Base-by-base conservation (phyloP, 1,139 yeast genomes). In the Diutina neorugosa region DNA sequence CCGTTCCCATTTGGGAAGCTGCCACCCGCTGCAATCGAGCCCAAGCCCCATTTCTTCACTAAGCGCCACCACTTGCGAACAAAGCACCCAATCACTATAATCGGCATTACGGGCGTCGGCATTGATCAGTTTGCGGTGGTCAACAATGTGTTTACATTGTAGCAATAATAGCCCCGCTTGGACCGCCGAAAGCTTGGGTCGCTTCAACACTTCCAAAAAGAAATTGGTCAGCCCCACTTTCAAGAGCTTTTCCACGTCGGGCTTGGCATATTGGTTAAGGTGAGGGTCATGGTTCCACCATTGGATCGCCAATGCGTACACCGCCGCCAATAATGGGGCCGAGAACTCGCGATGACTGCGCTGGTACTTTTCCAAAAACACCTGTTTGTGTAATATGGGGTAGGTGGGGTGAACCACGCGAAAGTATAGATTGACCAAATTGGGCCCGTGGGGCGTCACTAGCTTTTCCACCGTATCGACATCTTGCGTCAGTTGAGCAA, bases 1-100 rank as follows among this genome's bases (percentile, higher is more conserved):
- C 53, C 95, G 74, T 63, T 90, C 97, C 97, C 97, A 90, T 60
- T 85, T 83, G 0, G 97, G 97, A 41, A 90, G 67, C 61, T 86
- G 82, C 97, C 97, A 90, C 57, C 78, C 79, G 54, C 84, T 82
- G 63, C 97, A 90, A 63, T 89, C 91, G 18, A 87, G 73, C 0
- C 96, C 96, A 12, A 90, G 70, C 0, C 96, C 96, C 42, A 90
- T 69, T 59, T 90, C 95, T 64, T 89, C 96, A 0, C 96, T 83
- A 31, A 89, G 67, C 0, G 95, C 86, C 3, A 87, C 91, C 31
- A 90, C 89, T 61, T 89, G 95, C 1, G 95, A 86, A 60, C 91
- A 84, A 42, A 91, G 68, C 2, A 87, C 82, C 96, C 97, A 89
- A 61, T 87, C 91, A 49, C 84, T 76, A 56, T 81, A 77, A 53